phyloP scores from a whole-genome alignment of 805 yeast genomes.

The Jamesozyma lodderae region DNA sequence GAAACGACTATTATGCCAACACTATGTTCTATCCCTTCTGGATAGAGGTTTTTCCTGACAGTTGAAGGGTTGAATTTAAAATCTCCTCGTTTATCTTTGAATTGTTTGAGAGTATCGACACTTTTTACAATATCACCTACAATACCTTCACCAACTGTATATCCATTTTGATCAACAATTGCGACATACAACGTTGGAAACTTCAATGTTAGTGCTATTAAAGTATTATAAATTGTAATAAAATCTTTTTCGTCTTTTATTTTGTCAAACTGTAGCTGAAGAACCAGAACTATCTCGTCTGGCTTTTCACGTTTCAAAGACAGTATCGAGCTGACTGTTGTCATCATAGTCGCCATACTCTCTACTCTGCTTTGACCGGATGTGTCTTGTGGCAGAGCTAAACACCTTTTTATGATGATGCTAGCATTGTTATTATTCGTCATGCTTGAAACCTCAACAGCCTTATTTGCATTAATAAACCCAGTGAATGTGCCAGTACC shows the following conservation, averaged over 20 bases:
- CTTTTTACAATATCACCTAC: background rate
- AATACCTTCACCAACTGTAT: slow-evolving; percentile 8
- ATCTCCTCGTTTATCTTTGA: background rate
- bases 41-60: slow-evolving; percentile 11
- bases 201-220: slow-evolving; percentile 17
- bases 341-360: slow-evolving; percentile 17
- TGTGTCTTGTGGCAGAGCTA: slow-evolving; percentile 6
- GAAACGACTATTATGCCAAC: slow-evolving; percentile 22
- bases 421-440: slow-evolving; percentile 13
- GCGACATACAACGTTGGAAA: slow-evolving; percentile 15
- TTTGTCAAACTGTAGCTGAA: slow-evolving; percentile 22
- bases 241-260: slow-evolving; percentile 6
- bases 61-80: slow-evolving; percentile 13
- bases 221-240: slow-evolving; percentile 14
- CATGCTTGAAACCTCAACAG: slow-evolving; percentile 13
- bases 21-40: slow-evolving; percentile 3
- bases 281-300: slow-evolving; percentile 17
- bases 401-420: slow-evolving; percentile 19
- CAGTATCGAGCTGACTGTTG: slow-evolving; percentile 23
- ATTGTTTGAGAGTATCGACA: background rate
- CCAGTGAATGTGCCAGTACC: slow-evolving; percentile 14
- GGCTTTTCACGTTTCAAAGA: slow-evolving; percentile 25
- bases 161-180: slow-evolving; percentile 15
- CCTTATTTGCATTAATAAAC: slow-evolving; percentile 12
- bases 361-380: slow-evolving; percentile 1